These are phyloP conservation scores for Vaccinium darrowii DNA, from an alignment of 148 eudicot genomes.

Conservation along the genomic window DNA sequence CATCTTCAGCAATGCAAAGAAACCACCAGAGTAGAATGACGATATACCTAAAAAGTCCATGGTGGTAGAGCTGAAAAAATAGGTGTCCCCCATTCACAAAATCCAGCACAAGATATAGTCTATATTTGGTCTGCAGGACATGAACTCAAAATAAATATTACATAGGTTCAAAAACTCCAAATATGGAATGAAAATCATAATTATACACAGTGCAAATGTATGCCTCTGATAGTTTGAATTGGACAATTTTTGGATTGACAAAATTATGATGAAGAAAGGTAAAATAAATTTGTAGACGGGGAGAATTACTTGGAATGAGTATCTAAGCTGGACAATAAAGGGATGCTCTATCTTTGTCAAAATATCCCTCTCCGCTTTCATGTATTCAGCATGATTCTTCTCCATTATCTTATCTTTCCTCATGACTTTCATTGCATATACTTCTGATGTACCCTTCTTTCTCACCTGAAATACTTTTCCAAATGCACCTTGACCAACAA, in stretches of 20 bases:
- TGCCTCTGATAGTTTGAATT: neutral
- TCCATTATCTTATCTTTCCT: slow-evolving; percentile 41
- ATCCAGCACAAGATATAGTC: slow-evolving; percentile 51
- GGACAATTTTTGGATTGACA: neutral
- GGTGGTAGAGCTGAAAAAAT: slow-evolving; percentile 50
- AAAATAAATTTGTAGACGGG: neutral
- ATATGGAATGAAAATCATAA: neutral
- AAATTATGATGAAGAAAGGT: neutral
- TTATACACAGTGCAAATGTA: neutral
- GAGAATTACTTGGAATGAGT: slow-evolving; percentile 44
- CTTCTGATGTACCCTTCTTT: slow-evolving; percentile 70
- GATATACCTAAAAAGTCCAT: slow-evolving; percentile 42
- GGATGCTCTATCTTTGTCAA: slow-evolving; percentile 49
- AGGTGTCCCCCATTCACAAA: slow-evolving; percentile 58
- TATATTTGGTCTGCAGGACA: slow-evolving; percentile 45
- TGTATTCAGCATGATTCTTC: slow-evolving; percentile 40
- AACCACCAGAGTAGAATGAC: neutral
- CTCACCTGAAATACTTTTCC: slow-evolving; percentile 88
- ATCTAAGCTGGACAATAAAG: slow-evolving; percentile 45
- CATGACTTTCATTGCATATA: slow-evolving; percentile 70
- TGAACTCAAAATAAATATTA: neutral
- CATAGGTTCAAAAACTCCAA: neutral
- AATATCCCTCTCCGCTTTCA: slow-evolving; percentile 46
- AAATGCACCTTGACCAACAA: slow-evolving; percentile 90
- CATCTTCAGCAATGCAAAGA: neutral